Percentiles rank a stretch among this genome's conserved stretches.
Evolutionary conservation across 257 asterid genomes (phyloP).

Genomic region (Coffea canephora): DNA sequence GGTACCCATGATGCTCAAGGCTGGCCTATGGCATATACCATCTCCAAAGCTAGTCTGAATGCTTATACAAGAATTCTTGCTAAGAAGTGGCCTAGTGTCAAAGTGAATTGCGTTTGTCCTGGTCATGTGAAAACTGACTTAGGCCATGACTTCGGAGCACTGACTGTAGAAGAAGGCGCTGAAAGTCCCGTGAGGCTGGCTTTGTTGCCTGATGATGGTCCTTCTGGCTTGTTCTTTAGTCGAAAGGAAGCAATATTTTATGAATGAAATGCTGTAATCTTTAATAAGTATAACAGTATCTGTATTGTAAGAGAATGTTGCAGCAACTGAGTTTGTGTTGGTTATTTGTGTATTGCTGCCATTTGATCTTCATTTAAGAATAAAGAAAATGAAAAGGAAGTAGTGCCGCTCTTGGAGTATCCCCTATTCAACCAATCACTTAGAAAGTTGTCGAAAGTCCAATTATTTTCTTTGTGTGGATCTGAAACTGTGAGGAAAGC

Average conservation of each 20-base stretch:
- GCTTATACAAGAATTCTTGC: slow-evolving; percentile 59
- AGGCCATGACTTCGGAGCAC: neutral
- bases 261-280: neutral
- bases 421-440: too few species aligned
- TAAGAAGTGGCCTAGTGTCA: slow-evolving; percentile 31
- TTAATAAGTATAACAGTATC: too few species aligned
- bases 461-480: too few species aligned
- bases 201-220: slow-evolving; percentile 12
- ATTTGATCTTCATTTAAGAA: too few species aligned
- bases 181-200: slow-evolving; percentile 7
- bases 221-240: slow-evolving; percentile 10
- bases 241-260: neutral
- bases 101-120: slow-evolving; percentile 30
- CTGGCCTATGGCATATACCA: slow-evolving; percentile 43
- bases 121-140: slow-evolving; percentile 18
- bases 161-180: slow-evolving; percentile 17
- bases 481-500: too few species aligned
- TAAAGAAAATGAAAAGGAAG: too few species aligned
- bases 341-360: too few species aligned
- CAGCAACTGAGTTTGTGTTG: too few species aligned
- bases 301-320: too few species aligned
- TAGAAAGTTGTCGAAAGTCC: too few species aligned
- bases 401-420: too few species aligned
- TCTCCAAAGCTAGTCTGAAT: slow-evolving; percentile 54
- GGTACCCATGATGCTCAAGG: slow-evolving; percentile 39